Base-by-base conservation (phyloP, 2,329 filamentous ascomycete genomes). In the Bisporella sp. region DNA sequence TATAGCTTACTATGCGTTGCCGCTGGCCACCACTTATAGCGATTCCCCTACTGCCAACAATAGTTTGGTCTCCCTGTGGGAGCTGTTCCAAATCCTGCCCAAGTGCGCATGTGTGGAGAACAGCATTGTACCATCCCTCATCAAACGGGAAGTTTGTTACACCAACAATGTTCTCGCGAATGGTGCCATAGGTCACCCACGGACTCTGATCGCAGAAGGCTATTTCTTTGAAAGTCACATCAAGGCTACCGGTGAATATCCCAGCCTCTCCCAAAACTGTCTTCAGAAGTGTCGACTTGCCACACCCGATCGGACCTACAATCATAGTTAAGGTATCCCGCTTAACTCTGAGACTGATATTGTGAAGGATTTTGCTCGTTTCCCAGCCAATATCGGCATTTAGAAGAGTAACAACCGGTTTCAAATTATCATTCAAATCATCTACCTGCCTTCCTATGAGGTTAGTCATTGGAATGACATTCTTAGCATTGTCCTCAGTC, bases 151-250 rank as follows among this genome's bases (percentile, higher is more conserved):
- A 57, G n/a, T 50, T 51, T 8, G 30, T 29, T 7, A 28, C 13
- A 4, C 47, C 50, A 32, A 39, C 13, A 29, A 52, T 49, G 7
- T 31, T 46, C 8, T 49, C 31, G 7, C 29, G 33, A 5, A 75
- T 59, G 0, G 67, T 68, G 2, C 56, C 62, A 49, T 75, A 74
- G 3, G 63, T 62, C 2, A 74, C 62, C 70, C 72, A 76, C 0
- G 72, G 66, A 0, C 60, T 62, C 50, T 76, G 73, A 41, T 68
- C 66, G 49, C 71, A 74, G 52, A 71, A 74, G 1, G 67, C 70
- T 5, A 70, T 50, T 6, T 53, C 41, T 4, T 30, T 35, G 1
- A 48, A 52, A 1, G 33, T 40, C 21, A 52, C 31, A 5, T 45
- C 28, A 7, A 59, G 28, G 6, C 28, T 44, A 7, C 56, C 56